phyloP scores from a whole-genome alignment of 495 filamentous ascomycete species.

The Astrothelium macrocarpum region DNA sequence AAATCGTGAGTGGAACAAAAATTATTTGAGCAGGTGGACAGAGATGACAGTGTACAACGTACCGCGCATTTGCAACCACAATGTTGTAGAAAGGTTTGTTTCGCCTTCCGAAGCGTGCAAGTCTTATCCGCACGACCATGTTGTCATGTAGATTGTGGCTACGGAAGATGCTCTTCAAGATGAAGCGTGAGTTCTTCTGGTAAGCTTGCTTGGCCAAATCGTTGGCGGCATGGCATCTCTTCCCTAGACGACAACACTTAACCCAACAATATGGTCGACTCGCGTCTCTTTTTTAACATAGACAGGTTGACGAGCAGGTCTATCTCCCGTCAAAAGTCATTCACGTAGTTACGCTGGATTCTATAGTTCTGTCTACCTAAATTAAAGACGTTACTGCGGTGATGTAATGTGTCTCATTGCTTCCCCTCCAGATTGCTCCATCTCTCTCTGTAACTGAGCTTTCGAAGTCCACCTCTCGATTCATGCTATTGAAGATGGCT shows the following conservation, averaged over 20 bases:
- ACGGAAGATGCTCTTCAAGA: not conserved
- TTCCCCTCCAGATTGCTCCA: not conserved
- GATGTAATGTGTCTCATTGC: not conserved
- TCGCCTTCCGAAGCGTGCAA: conserved; percentile 85
- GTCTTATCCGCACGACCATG: conserved; percentile 90
- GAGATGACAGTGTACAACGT: conserved; percentile 24
- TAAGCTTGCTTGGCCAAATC: not conserved
- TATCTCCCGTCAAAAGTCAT: too few species aligned
- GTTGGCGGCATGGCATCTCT: not conserved
- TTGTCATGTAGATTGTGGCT: conserved; percentile 13
- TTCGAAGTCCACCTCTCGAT: not conserved
- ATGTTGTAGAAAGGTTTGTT: conserved; percentile 93
- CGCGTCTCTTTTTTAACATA: too few species aligned
- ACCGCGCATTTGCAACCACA: conserved; percentile 92
- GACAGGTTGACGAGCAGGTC: too few species aligned
- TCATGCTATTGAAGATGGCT: not conserved
- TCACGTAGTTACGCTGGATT: not conserved
- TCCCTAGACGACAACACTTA: too few species aligned
- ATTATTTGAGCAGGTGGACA: conserved; percentile 5
- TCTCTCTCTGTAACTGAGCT: not conserved
- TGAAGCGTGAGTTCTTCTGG: not conserved
- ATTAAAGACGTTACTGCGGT: not conserved
- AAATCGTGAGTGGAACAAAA: not conserved
- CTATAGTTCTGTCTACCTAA: not conserved
- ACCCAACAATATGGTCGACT: too few species aligned